These are phyloP conservation scores for Dictyostelium discoideum DNA, from an alignment of 78 protist genomes.

Conservation along the genomic window DNA sequence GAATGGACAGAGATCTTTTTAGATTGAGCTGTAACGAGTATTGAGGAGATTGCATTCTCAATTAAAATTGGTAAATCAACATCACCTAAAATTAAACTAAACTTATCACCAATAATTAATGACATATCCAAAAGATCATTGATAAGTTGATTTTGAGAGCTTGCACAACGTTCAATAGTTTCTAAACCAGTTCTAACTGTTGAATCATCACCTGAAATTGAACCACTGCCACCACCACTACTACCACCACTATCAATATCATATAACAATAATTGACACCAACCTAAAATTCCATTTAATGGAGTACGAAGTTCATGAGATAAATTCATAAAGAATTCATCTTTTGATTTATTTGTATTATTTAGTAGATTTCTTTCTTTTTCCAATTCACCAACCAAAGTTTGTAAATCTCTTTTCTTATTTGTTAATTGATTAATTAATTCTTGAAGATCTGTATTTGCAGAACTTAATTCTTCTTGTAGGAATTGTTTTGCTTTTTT, in stretches of 20 bases:
- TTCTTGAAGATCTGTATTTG: slow-evolving; percentile 36
- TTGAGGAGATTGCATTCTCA: neutral
- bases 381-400: slow-evolving; percentile 39
- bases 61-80: slow-evolving; percentile 27
- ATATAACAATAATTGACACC: slow-evolving; percentile 47
- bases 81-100: neutral
- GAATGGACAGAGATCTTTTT: slow-evolving; percentile 18
- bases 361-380: slow-evolving; percentile 41
- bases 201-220: neutral
- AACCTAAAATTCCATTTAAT: slow-evolving; percentile 60
- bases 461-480: slow-evolving; percentile 52
- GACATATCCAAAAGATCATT: slow-evolving; percentile 78
- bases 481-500: slow-evolving; percentile 67
- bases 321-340: slow-evolving; percentile 70
- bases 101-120: slow-evolving; percentile 55
- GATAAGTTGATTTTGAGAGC: slow-evolving; percentile 56
- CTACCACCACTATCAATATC: neutral
- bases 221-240: neutral
- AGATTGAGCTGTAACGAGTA: neutral
- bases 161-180: slow-evolving; percentile 66
- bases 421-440: slow-evolving; percentile 36
- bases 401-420: slow-evolving; percentile 51
- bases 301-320: slow-evolving; percentile 81
- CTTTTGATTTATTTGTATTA: slow-evolving; percentile 57
- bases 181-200: slow-evolving; percentile 19